Conservation (phyloP, 768 basidiomycete species). For the Sistotremastrum suecicum region DNA sequence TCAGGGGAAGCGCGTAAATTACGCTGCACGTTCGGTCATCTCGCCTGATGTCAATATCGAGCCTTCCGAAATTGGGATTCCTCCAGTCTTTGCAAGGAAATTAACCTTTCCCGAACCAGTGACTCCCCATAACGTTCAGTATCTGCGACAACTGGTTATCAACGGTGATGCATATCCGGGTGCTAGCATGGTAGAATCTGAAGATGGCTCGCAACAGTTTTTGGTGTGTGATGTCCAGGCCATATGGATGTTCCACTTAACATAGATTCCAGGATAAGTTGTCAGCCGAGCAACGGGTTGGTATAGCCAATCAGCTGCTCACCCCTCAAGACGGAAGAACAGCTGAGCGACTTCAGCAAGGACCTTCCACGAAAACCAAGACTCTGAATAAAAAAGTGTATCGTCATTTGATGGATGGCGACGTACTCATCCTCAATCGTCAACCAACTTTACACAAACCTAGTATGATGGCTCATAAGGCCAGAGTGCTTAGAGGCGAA, state of each 20-base stretch:
- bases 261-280: constrained; percentile 53
- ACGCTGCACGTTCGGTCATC: constrained; percentile 98
- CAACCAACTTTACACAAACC: constrained; percentile 99
- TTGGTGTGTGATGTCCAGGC: constrained; percentile 34
- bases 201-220: constrained; percentile 80
- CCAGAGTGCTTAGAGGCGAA: constrained; percentile 83
- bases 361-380: constrained; percentile 62
- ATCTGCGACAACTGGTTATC: constrained; percentile 80
- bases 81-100: constrained; percentile 93
- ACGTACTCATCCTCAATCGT: constrained; percentile 89
- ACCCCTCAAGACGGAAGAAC: constrained; percentile 66
- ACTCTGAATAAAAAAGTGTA: constrained; percentile 95
- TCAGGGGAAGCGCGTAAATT: constrained; percentile 98
- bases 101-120: constrained; percentile 97
- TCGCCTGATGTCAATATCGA: constrained; percentile 99
- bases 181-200: constrained; percentile 87
- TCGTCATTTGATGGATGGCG: constrained; percentile 86
- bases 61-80: constrained; percentile 95
- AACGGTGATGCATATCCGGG: constrained; percentile 84
- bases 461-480: constrained; percentile 98
- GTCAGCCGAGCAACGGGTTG: constrained; percentile 78
- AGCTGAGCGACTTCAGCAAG: constrained; percentile 26
- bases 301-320: constrained; percentile 88
- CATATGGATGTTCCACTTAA: constrained; percentile 1
- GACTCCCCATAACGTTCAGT: constrained; percentile 78